phyloP scores from a whole-genome alignment of 192 early-diverging fungal species.

The Backusella macrospora region DNA sequence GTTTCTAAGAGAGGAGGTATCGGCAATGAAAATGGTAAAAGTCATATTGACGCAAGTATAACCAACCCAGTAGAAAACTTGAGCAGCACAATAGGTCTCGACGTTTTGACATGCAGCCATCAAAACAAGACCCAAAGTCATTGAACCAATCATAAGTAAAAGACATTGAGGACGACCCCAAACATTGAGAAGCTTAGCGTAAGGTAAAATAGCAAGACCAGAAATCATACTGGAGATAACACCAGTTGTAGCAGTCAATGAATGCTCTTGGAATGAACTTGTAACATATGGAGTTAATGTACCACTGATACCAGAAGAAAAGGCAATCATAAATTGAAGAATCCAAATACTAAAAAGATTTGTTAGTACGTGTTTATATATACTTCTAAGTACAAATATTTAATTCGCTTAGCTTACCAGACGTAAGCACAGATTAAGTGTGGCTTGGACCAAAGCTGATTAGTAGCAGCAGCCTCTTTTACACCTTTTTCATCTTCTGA shows the following conservation, averaged over 20 bases:
- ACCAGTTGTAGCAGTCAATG: constrained; percentile 16
- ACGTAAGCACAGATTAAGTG: neutral
- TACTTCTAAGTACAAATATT: neutral
- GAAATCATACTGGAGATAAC: constrained; percentile 16
- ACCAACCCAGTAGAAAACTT: constrained; percentile 21
- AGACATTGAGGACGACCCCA: constrained; percentile 22
- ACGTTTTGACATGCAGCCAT: neutral
- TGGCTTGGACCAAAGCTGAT: neutral
- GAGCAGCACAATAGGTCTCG: constrained; percentile 20
- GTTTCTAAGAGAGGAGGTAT: constrained; percentile 15
- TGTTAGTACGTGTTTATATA: neutral
- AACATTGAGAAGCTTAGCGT: constrained; percentile 20
- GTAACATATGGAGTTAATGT: constrained; percentile 20
- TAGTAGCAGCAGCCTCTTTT: neutral
- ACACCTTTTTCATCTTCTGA: neutral
- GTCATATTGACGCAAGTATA: constrained; percentile 1
- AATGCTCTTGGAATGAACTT: constrained; percentile 11
- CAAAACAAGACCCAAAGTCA: constrained; percentile 14
- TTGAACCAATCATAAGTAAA: neutral
- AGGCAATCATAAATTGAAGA: constrained; percentile 11
- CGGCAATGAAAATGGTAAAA: constrained; percentile 15
- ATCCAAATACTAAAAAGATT: constrained; percentile 10
- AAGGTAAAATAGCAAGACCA: constrained; percentile 6
- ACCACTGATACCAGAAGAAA: constrained; percentile 1
- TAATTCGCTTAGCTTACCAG: neutral